Conservation (phyloP, 306 rosid genomes). For the Vigna hirtella region DNA sequence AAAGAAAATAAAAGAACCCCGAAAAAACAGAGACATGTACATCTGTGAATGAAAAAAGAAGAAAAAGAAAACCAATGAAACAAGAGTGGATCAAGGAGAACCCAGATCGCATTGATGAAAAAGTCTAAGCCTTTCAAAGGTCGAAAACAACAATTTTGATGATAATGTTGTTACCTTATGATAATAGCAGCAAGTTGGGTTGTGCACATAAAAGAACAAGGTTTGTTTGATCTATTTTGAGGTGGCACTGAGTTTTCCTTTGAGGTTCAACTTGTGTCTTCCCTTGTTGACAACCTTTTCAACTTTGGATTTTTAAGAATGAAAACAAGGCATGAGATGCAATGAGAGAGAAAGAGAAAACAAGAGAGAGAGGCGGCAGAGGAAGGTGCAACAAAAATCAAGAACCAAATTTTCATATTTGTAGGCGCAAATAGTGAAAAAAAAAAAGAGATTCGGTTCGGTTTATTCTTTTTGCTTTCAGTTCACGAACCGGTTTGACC, state of each 20-base stretch:
- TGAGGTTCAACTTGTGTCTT: conserved; percentile 26
- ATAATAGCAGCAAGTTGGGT: conserved; percentile 28
- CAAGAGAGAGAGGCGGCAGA: conserved; percentile 39
- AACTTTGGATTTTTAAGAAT: not conserved
- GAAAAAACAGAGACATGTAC: not conserved
- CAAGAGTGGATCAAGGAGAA: conserved; percentile 46
- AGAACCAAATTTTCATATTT: conserved; percentile 60
- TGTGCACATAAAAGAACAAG: conserved; percentile 34
- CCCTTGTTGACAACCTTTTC: conserved; percentile 34
- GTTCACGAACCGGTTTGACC: conserved; percentile 64
- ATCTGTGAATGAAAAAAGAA: no score
- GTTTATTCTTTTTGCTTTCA: conserved; percentile 41
- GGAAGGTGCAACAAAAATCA: conserved; percentile 51
- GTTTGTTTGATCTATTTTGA: conserved; percentile 18
- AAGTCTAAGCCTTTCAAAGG: conserved; percentile 33
- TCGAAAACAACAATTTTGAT: conserved; percentile 34
- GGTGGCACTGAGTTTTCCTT: conserved; percentile 22
- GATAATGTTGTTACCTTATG: conserved; percentile 44
- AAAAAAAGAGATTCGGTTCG: not conserved
- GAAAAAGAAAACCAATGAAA: not conserved
- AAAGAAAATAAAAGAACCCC: no score
- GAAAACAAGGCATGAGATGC: conserved; percentile 39
- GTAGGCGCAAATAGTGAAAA: conserved; percentile 48
- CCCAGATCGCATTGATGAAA: conserved; percentile 33
- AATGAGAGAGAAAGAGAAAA: not conserved